Percentiles rank a stretch among this genome's conserved stretches.
Evolutionary conservation across 192 early-diverging fungal genomes (phyloP).

Genomic region (Oehlia diaphana): DNA sequence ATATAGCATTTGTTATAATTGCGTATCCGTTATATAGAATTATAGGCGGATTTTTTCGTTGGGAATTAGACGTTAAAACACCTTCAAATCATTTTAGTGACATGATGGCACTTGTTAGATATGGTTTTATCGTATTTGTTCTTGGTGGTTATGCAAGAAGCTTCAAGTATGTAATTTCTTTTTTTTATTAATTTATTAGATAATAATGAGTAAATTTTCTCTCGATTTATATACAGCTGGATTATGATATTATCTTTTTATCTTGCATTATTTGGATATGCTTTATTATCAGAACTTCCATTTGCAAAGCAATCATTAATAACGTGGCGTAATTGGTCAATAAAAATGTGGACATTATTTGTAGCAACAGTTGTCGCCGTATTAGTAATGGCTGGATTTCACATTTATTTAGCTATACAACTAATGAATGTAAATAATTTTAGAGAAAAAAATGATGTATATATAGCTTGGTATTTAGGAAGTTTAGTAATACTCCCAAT

Average conservation of each 20-base stretch:
- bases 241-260: constrained; percentile 44
- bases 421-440: constrained; percentile 5
- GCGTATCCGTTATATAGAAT: constrained; percentile 59
- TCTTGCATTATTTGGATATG: constrained; percentile 44
- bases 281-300: constrained; percentile 63
- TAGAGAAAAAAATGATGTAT: constrained; percentile 13
- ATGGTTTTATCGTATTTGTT: constrained; percentile 68
- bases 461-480: constrained; percentile 49
- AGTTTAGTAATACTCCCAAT: constrained; percentile 44
- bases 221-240: constrained; percentile 29
- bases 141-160: constrained; percentile 75
- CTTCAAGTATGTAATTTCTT: constrained; percentile 48
- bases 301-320: constrained; percentile 69
- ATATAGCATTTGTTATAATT: constrained; percentile 51
- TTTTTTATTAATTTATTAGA: background rate
- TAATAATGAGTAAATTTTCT: background rate
- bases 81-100: constrained; percentile 68
- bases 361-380: constrained; percentile 52
- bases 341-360: constrained; percentile 66
- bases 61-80: constrained; percentile 67
- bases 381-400: constrained; percentile 59
- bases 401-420: constrained; percentile 46
- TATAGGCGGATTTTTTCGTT: constrained; percentile 60
- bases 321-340: constrained; percentile 61
- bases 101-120: constrained; percentile 54